A percentile compares a stretch with the other conserved stretches of the same genome.
Conservation (phyloP, 1,284 basidiomycete genomes). For the Gomphus bonarii region DNA sequence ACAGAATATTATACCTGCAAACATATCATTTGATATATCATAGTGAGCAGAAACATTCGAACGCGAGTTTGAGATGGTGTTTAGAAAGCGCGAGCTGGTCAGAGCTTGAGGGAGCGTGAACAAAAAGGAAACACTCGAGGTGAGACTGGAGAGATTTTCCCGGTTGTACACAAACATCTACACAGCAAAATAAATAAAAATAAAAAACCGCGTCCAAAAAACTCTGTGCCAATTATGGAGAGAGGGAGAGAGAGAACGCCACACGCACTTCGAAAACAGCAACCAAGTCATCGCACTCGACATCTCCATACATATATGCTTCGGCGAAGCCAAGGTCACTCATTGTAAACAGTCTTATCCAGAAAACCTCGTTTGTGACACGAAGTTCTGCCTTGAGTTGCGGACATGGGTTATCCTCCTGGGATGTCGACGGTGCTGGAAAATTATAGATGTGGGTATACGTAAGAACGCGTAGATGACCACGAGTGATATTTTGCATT, state of each 20-base stretch:
- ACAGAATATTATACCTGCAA: constrained; percentile 27
- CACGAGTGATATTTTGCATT: constrained; percentile 37
- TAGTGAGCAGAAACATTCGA: constrained; percentile 30
- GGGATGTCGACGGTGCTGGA: constrained; percentile 21
- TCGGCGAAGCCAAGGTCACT: constrained; percentile 62
- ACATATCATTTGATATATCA: constrained; percentile 32
- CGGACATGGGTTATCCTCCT: constrained; percentile 5
- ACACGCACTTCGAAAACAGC: constrained; percentile 64
- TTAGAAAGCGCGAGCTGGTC: constrained; percentile 21
- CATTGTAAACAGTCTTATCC: constrained; percentile 53
- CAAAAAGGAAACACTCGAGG: constrained; percentile 37
- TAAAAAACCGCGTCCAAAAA: background rate
- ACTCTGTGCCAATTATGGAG: background rate
- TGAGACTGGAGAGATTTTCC: constrained; percentile 28
- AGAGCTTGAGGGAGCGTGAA: constrained; percentile 48
- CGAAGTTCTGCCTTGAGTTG: constrained; percentile 35
- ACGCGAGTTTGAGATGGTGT: constrained; percentile 12
- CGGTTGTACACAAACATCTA: constrained; percentile 63
- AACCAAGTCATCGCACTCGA: constrained; percentile 64
- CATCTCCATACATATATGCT: constrained; percentile 79
- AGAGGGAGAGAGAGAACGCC: too few species aligned
- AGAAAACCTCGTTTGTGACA: constrained; percentile 54
- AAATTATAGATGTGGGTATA: constrained; percentile 36
- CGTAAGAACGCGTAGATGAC: constrained; percentile 38
- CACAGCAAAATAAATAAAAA: background rate